Evolutionary conservation across 768 basidiomycete genomes (phyloP), one percentile per base, ranked within the genome.

Genomic region (Aureoboletus auriporus): DNA sequence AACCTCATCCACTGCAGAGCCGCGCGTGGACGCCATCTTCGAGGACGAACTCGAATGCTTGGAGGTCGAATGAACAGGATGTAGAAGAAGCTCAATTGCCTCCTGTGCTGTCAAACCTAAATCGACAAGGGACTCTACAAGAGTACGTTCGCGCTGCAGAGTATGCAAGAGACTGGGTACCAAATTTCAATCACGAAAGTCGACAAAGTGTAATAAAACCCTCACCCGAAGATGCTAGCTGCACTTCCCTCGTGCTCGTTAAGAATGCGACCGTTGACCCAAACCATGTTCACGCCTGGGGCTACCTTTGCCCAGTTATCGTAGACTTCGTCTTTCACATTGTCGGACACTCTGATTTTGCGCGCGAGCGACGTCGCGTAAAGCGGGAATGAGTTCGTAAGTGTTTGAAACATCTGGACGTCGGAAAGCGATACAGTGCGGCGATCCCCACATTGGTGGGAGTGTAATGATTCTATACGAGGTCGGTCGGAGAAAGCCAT

Each of bases 321-420:
- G 17, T 72, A 60, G 6, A 93, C 63, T 59, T 90, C 89, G 0
- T 75, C 64, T 1, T 62, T 59, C 8, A 95, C 57, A 11, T 67
- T 70, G 8, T 68, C 62, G 49, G 79, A 77, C 3, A 80, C 69
- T 2, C 69, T 57, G 37, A 93, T 79, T 49, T 85, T 82, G 4
- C 91, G 81, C 0, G 87, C 79, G 28, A 96, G 72, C 4, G 83
- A 72, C 1, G 82, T 75, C 1, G 84, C 84, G 60, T 94, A 95
- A 62, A 80, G 86, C 0, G 95, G 94, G 69, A 97, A 95, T 66
- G 94, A 85, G 59, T 93, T 89, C 0, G 89, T 76, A 17, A 98
- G 77, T 12, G 80, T 75, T 39, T 74, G 77, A 31, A 96, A 75
- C 0, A 67, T 16, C 13, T 28, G 39, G 5, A 52, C 30, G 14